phyloP scores from a whole-genome alignment of 176 grass and related monocot species.

The Triticum turgidum region DNA sequence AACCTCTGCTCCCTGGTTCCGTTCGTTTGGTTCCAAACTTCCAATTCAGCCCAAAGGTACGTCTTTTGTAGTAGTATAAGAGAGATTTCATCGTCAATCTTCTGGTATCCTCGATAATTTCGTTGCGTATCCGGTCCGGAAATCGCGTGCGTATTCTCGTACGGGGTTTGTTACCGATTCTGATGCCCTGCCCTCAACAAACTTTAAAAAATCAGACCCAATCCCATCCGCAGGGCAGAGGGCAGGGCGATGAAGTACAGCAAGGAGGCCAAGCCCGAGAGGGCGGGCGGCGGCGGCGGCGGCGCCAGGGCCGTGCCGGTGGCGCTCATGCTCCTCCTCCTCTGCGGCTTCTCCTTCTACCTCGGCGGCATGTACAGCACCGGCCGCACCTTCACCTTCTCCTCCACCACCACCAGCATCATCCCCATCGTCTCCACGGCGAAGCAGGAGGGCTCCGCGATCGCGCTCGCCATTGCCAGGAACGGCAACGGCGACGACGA shows the following conservation, averaged over 20 bases:
- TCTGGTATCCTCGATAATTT: not conserved
- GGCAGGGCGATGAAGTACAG: constrained; percentile 52
- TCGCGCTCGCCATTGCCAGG: not conserved
- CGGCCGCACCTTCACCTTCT: constrained; percentile 38
- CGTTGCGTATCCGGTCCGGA: not conserved
- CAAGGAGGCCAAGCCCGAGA: constrained; percentile 78
- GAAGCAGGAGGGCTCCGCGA: not conserved
- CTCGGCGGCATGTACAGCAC: constrained; percentile 80
- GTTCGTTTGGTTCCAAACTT: not conserved
- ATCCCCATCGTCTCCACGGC: not conserved
- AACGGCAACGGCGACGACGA: not conserved
- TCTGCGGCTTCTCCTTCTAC: constrained; percentile 91
- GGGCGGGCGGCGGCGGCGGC: constrained; percentile 27
- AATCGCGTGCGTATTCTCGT: not conserved
- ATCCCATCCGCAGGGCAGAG: not conserved
- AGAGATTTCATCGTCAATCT: not conserved
- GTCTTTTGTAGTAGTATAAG: no score
- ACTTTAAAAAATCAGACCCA: not conserved
- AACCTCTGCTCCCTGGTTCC: not conserved
- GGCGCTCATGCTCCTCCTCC: constrained; percentile 53
- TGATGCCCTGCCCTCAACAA: not conserved
- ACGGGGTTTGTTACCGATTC: not conserved
- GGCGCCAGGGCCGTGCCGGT: constrained; percentile 53
- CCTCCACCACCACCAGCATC: not conserved
- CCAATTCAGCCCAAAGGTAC: not conserved